Evolutionary conservation across 2,329 filamentous ascomycete species (phyloP).

Genomic region (Phialophora chinensis): DNA sequence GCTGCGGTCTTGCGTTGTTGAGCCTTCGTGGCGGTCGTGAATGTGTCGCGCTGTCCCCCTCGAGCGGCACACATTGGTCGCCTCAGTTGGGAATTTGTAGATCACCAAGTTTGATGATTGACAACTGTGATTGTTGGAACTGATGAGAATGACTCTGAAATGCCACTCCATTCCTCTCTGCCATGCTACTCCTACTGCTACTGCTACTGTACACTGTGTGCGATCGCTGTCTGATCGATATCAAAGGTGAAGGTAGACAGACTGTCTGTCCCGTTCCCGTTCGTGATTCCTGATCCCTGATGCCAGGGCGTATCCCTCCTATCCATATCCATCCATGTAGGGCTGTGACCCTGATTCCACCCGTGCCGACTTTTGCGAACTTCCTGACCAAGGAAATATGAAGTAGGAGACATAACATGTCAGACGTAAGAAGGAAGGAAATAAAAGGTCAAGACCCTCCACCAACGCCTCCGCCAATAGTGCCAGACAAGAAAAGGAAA

Average conservation of each 20-base stretch:
- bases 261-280: neutral
- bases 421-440: neutral
- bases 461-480: constrained; percentile 5
- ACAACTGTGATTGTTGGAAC: neutral
- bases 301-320: neutral
- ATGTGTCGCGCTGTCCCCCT: neutral
- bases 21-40: too few relatives aligned
- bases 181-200: neutral
- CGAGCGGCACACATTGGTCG: neutral
- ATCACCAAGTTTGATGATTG: neutral
- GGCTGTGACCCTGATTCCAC: too few relatives aligned
- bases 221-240: neutral
- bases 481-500: neutral
- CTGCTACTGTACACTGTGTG: neutral
- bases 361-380: neutral
- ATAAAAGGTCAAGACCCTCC: neutral
- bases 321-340: neutral
- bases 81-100: neutral
- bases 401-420: neutral
- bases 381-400: constrained; percentile 5
- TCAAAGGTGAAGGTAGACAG: neutral
- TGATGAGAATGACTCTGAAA: neutral
- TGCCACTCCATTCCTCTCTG: too few relatives aligned
- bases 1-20: too few relatives aligned
- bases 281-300: neutral